phyloP scores from a whole-genome alignment of 495 filamentous ascomycete species.

The Penicillium mononematosum region DNA sequence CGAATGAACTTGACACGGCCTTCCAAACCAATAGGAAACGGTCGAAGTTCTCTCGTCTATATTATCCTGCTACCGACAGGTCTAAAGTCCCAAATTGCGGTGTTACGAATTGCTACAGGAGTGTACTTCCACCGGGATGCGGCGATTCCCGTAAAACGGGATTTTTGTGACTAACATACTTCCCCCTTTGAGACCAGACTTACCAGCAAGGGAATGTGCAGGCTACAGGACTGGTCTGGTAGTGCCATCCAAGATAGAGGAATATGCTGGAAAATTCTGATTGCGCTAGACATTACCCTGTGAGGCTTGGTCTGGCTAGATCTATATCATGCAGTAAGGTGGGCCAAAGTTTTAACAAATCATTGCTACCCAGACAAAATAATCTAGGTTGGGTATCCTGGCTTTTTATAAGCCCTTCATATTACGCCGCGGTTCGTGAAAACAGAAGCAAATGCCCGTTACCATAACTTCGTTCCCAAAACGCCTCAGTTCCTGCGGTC shows the following conservation, averaged over 20 bases:
- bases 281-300: background rate
- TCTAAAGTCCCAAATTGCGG: too few relatives aligned
- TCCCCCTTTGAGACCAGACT: background rate
- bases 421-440: background rate
- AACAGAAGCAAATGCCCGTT: background rate
- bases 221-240: background rate
- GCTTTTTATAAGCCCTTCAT: background rate
- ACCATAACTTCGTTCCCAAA: background rate
- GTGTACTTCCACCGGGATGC: too few relatives aligned
- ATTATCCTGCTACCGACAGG: too few relatives aligned
- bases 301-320: background rate
- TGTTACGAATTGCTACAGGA: too few relatives aligned
- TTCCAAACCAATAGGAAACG: too few relatives aligned
- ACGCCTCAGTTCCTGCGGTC: background rate
- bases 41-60: too few relatives aligned
- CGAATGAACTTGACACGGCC: too few relatives aligned
- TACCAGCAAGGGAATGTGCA: background rate
- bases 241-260: background rate
- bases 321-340: background rate
- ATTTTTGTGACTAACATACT: background rate
- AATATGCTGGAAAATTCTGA: background rate
- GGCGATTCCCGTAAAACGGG: too few relatives aligned
- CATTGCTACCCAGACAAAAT: background rate
- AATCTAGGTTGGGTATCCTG: slow-evolving; percentile 12
- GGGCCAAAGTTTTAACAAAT: background rate